Percentiles rank a stretch among this genome's conserved stretches.
phyloP scores from a whole-genome alignment of 169 alveolate genomes.

The Nephromyces sp. region DNA sequence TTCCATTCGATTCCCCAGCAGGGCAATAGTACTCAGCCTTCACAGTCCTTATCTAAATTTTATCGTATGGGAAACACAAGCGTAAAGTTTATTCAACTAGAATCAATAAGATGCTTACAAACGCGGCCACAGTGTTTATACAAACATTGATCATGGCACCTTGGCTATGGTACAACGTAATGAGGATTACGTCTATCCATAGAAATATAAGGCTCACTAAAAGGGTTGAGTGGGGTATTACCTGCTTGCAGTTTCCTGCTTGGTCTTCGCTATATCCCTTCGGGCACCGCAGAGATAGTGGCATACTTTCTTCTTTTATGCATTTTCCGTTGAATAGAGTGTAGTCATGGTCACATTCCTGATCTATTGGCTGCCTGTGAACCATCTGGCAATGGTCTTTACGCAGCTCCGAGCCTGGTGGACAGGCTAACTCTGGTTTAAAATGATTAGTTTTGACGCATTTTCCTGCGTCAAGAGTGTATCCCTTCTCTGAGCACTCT shows the following conservation, averaged over 20 bases:
- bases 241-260: background rate
- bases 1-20: background rate
- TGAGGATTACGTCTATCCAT: too few relatives aligned
- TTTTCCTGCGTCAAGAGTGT: background rate
- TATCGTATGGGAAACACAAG: too few relatives aligned
- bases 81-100: too few relatives aligned
- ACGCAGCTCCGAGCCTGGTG: background rate
- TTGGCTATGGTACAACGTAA: too few relatives aligned
- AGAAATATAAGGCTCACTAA: too few relatives aligned
- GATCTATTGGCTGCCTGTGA: background rate
- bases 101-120: too few relatives aligned
- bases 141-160: too few relatives aligned
- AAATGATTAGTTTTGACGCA: background rate
- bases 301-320: background rate
- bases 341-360: background rate
- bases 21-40: background rate
- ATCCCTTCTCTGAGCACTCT: background rate
- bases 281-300: background rate
- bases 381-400: background rate
- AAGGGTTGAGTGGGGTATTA: too few relatives aligned
- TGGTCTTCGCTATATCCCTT: background rate
- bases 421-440: background rate
- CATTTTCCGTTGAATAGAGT: background rate
- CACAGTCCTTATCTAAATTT: too few relatives aligned
- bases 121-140: too few relatives aligned